A percentile compares a stretch with the other conserved stretches of the same genome.
Conservation (phyloP, 768 basidiomycete species). For the Tubosaeta sp. region DNA sequence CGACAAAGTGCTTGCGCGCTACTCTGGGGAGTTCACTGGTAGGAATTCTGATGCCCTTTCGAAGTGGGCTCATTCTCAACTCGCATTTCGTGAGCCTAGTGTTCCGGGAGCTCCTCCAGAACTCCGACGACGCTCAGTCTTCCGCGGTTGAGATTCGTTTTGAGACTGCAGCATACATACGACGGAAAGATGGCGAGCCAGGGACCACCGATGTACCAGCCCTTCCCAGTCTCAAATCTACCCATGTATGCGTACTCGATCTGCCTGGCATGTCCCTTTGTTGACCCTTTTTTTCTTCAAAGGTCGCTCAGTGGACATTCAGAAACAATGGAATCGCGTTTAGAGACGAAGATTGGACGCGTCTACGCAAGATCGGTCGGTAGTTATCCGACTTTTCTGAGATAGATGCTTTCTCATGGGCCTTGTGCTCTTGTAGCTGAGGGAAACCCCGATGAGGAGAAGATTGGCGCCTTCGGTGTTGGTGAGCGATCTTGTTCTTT, state of each 20-base stretch:
- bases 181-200: constrained; percentile 15
- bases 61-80: neutral
- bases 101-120: constrained; percentile 86
- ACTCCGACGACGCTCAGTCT: constrained; percentile 88
- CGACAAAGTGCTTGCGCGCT: constrained; percentile 93
- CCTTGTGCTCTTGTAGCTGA: constrained; percentile 7
- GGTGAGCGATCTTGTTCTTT: constrained; percentile 7
- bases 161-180: constrained; percentile 53
- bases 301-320: constrained; percentile 83
- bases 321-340: constrained; percentile 86
- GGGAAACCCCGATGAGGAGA: constrained; percentile 24
- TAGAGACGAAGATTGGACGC: constrained; percentile 33
- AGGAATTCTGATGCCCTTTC: constrained; percentile 1
- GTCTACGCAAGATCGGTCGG: constrained; percentile 17
- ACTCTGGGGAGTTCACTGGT: constrained; percentile 91
- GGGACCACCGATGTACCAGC: constrained; percentile 8
- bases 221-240: constrained; percentile 64
- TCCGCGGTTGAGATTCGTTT: constrained; percentile 75
- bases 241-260: constrained; percentile 40
- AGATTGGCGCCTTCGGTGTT: constrained; percentile 25
- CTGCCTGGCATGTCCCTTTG: neutral
- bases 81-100: constrained; percentile 29
- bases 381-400: neutral
- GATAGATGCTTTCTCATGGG: neutral
- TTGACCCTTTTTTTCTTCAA: neutral